phyloP scores from a whole-genome alignment of 23 red algal species.

The Gracilariopsis chorda region DNA sequence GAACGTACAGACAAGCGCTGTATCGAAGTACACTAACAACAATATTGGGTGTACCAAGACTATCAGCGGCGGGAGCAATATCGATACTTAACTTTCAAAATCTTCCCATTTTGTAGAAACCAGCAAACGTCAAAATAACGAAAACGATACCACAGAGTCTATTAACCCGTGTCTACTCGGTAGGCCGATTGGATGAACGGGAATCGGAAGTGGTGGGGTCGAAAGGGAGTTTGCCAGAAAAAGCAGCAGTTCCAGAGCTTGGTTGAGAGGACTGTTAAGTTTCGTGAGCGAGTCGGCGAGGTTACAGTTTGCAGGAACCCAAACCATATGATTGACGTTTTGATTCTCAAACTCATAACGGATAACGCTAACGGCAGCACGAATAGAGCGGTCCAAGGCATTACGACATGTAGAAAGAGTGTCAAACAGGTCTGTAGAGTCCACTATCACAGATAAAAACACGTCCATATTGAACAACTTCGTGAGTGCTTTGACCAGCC shows the following conservation, averaged over 20 bases:
- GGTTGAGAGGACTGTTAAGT: neutral
- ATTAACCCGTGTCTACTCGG: too few species aligned
- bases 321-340: neutral
- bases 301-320: neutral
- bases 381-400: neutral
- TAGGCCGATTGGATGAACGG: too few species aligned
- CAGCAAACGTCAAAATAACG: too few species aligned
- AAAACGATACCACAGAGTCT: too few species aligned
- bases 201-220: too few species aligned
- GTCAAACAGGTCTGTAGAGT: neutral
- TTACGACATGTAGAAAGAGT: conserved; percentile 9
- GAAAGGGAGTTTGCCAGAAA: neutral
- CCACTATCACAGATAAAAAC: neutral
- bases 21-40: too few species aligned
- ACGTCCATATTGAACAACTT: neutral
- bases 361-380: neutral
- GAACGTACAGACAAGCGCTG: too few species aligned
- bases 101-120: too few species aligned
- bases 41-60: too few species aligned
- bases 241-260: neutral
- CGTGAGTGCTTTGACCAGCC: neutral
- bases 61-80: too few species aligned
- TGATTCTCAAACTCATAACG: conserved; percentile 15
- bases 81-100: too few species aligned
- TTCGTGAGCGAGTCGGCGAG: neutral